Conservation (phyloP, 306 rosid genomes). For the Pyrus communis region DNA sequence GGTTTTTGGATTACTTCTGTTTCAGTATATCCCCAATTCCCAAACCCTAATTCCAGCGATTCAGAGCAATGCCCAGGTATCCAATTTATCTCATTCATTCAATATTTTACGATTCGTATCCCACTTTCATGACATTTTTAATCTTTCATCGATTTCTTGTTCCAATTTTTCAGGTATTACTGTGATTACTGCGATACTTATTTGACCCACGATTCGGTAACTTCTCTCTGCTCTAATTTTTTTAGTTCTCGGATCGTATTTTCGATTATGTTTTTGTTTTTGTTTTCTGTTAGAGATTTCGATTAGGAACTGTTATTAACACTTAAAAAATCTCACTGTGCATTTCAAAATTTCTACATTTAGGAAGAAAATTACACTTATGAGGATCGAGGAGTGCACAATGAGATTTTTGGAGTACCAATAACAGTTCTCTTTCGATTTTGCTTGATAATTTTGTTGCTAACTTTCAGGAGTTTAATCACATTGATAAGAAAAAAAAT, state of each 20-base stretch:
- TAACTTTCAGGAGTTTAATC: background rate
- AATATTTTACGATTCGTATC: background rate
- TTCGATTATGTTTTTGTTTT: background rate
- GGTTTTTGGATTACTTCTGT: background rate
- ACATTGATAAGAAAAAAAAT: background rate
- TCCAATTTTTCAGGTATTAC: slow-evolving; percentile 44
- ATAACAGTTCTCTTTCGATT: background rate
- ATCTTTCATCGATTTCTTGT: background rate
- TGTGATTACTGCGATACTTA: slow-evolving; percentile 91
- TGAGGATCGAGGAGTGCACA: too few species aligned
- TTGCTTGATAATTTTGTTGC: background rate
- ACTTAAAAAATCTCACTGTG: too few species aligned
- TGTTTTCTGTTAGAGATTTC: background rate
- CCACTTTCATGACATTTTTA: background rate
- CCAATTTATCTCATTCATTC: background rate
- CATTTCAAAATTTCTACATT: too few species aligned
- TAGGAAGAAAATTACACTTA: too few species aligned
- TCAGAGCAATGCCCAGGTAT: slow-evolving; percentile 20
- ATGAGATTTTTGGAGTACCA: too few species aligned
- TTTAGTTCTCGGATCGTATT: background rate
- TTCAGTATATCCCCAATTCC: background rate
- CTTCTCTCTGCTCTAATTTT: background rate
- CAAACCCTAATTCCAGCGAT: background rate
- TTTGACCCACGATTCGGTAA: slow-evolving; percentile 81
- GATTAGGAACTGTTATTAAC: too few species aligned